Evolutionary conservation across 2,329 filamentous ascomycete species (phyloP), one percentile per base, ranked within the genome.

Genomic region (Epichloe amarillans): DNA sequence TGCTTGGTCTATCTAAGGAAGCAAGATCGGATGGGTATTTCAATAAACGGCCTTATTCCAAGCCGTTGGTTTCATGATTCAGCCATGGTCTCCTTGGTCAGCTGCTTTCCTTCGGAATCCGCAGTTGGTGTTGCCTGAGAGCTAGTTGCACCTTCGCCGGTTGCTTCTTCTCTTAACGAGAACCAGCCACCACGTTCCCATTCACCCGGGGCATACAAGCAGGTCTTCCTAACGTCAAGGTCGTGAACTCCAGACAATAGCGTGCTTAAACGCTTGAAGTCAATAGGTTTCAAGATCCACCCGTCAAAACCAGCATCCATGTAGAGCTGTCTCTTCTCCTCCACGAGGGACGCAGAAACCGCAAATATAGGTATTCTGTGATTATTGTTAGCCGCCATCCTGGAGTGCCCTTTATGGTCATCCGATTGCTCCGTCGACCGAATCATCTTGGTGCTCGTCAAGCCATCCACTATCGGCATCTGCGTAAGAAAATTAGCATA

Each of bases 161-260:
- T 44, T 4, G 56, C 30, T 1, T 41, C 40, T 3, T 56, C 43
- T 44, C 56, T 57, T 6, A 57, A 39, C 11, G 50, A 51, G 48
- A 95, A 93, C 88, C 88, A 95, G 1, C 89, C 89, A 4, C 89
- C 89, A n/a, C 72, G 70, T 58, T 94, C 88, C 89, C 88, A 95
- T 44, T 82, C 65, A 0, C 88, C 88, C 2, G 79, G 71, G 43
- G 72, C 66, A 61, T 94, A 94, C 0, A 89, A 62, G 57, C 80
- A 83, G n/a, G 72, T 65, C 17, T 76, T 66, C 17, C 87, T 75
- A 0, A 75, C 68, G 0, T 76, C 67, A 0, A 75, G 69, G 44
- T 86, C 75, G 3, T 80, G 73, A 39, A 93, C 86, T 1, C 87
- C 88, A 1, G 71, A 65, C 50, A 95, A 73, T 7, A 95, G 71